Evolutionary conservation across 805 yeast genomes (phyloP).

Genomic region (Candida endomychidarum): DNA sequence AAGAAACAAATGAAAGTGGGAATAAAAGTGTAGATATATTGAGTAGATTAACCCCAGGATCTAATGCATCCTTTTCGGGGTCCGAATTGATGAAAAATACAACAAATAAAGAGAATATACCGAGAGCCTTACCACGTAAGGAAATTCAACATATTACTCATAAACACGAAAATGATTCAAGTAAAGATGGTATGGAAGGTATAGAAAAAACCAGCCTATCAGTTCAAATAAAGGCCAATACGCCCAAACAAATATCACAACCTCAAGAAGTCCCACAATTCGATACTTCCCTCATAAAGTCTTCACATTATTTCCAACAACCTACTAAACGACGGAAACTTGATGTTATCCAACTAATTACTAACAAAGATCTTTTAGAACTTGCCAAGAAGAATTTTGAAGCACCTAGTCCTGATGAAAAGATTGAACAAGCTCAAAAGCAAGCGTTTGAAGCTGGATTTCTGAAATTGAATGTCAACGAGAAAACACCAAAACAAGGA

Average conservation of each 20-base stretch:
- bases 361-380: conserved; percentile 40
- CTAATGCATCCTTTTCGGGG: neutral
- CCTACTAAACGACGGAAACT: conserved; percentile 23
- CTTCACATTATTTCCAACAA: neutral
- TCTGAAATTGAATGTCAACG: conserved; percentile 25
- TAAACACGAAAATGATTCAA: too few relatives aligned
- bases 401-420: conserved; percentile 83
- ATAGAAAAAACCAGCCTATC: neutral
- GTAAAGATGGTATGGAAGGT: too few relatives aligned
- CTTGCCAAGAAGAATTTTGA: conserved; percentile 55
- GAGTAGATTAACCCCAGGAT: conserved; percentile 12
- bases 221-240: neutral
- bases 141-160: too few relatives aligned
- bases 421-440: conserved; percentile 58
- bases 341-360: conserved; percentile 33
- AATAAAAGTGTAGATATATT: conserved; percentile 21
- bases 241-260: neutral
- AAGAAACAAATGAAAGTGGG: conserved; percentile 1
- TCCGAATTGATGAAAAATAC: neutral
- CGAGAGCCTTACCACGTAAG: neutral
- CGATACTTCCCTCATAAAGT: conserved; percentile 10
- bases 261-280: conserved; percentile 1
- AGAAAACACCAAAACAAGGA: conserved; percentile 12
- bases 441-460: conserved; percentile 37
- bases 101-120: conserved; percentile 2